Evolutionary conservation across 1,139 yeast species (phyloP), one percentile per base, ranked within the genome.

Genomic region (Sugiyamaella sp.): DNA sequence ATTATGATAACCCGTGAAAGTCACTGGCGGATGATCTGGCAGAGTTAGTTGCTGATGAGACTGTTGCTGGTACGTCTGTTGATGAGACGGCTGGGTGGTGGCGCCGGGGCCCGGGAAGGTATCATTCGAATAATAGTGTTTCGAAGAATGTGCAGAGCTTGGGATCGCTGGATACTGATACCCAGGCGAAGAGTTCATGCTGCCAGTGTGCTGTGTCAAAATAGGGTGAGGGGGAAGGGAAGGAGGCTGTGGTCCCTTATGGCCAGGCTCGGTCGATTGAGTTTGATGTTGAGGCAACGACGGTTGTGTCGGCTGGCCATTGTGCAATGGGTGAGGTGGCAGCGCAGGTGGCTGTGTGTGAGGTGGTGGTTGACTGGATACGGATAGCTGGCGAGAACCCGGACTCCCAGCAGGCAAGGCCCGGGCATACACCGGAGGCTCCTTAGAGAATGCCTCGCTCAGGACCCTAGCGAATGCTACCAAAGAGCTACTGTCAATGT

Each of bases 351-450:
- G 35, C 8, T 4, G 8, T 29, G 35, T n/a, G 12, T 19, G 42
- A 10, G 53, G 60, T 5, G 57, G 61, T 20, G 16, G 56, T 29
- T 40, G 46, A 38, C 45, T 10, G 27, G 25, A 16, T 3, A n/a
- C 25, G 14, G 42, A 19, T 9, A 20, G 9, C 43, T 21, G 9
- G 14, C 14, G 25, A 5, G 5, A 17, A 19, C 8, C 21, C 45
- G 10, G 41, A 21, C 46, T 33, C 51, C 22, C 49, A 51, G 58
- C 71, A 3, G 62, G 60, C 10, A 56, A 42, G 5, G 76, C 73
- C 59, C 72, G 74, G 0, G 80, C 75, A 54, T 77, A 81, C 10
- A 81, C 75, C 0, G 84, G 84, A 0, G 82, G 80, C 52, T 80
- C 79, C 35, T 64, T 67, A 14, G 73, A 63, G 58, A 85, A 76